phyloP scores from a whole-genome alignment of 129 eudicot species.

The Lactuca sativa region DNA sequence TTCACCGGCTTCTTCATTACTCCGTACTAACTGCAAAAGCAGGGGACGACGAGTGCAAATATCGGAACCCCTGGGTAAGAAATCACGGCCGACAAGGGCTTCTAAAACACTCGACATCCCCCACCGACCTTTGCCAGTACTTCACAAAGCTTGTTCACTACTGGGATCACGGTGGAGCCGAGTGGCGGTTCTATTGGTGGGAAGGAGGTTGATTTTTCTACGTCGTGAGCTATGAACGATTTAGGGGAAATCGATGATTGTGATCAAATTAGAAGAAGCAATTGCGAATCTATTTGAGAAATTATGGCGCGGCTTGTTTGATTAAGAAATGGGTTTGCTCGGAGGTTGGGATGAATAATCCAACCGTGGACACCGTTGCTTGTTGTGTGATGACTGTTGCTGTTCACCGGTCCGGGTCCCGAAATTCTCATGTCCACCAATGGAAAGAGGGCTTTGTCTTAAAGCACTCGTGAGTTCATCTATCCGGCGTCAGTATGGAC shows the following conservation, averaged over 20 bases:
- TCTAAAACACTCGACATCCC: constrained; percentile 54
- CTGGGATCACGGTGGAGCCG: constrained; percentile 50
- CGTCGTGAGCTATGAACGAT: constrained; percentile 12
- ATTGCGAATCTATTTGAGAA: neutral
- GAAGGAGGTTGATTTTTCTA: neutral
- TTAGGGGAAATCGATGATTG: constrained; percentile 9
- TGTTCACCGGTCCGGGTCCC: constrained; percentile 6
- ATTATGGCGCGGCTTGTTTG: constrained; percentile 5
- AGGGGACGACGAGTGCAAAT: constrained; percentile 65
- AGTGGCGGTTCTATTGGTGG: constrained; percentile 20
- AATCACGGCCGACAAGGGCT: constrained; percentile 69
- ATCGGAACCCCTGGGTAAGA: constrained; percentile 56
- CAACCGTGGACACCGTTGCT: neutral
- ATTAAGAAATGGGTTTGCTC: constrained; percentile 4
- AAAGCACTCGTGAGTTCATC: too few species aligned
- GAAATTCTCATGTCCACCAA: neutral
- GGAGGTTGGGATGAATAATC: neutral
- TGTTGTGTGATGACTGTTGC: constrained; percentile 2
- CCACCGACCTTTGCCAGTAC: constrained; percentile 39
- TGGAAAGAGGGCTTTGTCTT: neutral
- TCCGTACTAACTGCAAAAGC: constrained; percentile 45
- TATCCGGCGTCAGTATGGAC: too few species aligned
- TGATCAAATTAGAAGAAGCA: neutral
- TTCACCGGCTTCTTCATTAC: constrained; percentile 27
- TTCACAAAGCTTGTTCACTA: constrained; percentile 61